Base-by-base conservation (phyloP, 2,329 filamentous ascomycete genomes). In the Lasiodiplodia gonubiensis region DNA sequence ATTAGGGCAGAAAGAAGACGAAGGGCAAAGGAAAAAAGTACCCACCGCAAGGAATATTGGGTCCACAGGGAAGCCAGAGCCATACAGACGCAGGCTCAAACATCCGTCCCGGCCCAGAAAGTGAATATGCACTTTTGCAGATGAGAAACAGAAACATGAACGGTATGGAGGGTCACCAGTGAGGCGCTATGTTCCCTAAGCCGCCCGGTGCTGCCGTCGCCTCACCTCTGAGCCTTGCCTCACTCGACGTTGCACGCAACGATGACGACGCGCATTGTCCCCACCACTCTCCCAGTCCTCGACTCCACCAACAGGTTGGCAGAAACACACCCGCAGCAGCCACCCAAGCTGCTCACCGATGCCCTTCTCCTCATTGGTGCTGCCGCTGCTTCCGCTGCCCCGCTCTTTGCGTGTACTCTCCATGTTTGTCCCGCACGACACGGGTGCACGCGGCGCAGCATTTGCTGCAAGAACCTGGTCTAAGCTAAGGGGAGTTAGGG, bases 231-330 rank as follows among this genome's bases (percentile, higher is more conserved):
- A 51, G 11, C 46, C 42, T 30, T 51, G 46, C 30, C 33, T 37
- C 18, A 10, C 14, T 37, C 27, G n/a, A 25, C n/a, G 46, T 14
- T 51, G 59, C n/a, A 30, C 30, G 18, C 59, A 8, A 37, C 11
- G 46, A 37, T 23, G 59, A 11, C 18, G 33, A 21, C 27, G 59
- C 8, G 59, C 63, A 73, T 73, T 1, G 71, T 70, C 2, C 76
- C 85, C 14, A 77, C 78, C 1, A 67, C 74, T 4, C 80, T 80
- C 55, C 82, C 83, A 0, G 72, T 84, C 5, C 73, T 86, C 7
- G 73, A 82, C 16, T 80, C 81, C 53, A 67, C 77, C 77, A 37
- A 73, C 74, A 30, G 76, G 76, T 66, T 78, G 76, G 61, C 77
- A 78, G 67, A 79, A 78, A 70, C 76, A 78, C 10, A 75, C 69